Base-by-base conservation (phyloP, 2,329 filamentous ascomycete genomes). In the Fusarium tupiense region DNA sequence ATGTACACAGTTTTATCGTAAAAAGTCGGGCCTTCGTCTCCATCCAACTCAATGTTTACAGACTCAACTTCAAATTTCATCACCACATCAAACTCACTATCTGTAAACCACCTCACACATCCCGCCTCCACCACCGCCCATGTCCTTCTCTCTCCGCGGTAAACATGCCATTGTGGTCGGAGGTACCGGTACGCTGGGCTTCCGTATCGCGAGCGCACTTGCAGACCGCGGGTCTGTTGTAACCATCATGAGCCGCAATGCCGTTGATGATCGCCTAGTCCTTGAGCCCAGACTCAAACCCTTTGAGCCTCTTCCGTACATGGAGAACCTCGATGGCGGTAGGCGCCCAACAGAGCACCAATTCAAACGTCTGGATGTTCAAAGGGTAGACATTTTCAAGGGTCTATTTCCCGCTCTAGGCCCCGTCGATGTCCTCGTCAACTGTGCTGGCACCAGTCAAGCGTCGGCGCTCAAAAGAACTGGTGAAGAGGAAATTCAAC, bases 361-460 rank as follows among this genome's bases (percentile, higher is more conserved):
- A 12, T 84, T 83, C 57, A 77, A 83, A 64, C 77, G 71, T 8
- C 68, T 84, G n/a, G 81, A 84, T 62, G 80, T 80, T 37, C 69
- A 78, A 6, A 73, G 79, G 49, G 64, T 66, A 11, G 72, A 71
- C 6, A 78, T 69, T 8, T 82, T 84, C 52, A 80, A 81, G 61
- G 64, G 72, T 26, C 74, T 80, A 6, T 83, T 84, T 69, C 69
- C 67, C 54, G 38, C 66, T 43, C 78, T 84, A 41, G 83, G 83
- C 1, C 77, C 80, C 14, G 74, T 85, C 14, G 86, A 90, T 77
- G 85, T 96, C 37, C 88, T 97, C 3, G 88, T 97, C 72, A 97
- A 97, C 79, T 93, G 93, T 33, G 94, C 94, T 0, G 95, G 94
- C 16, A 85, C 95, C 29, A 87, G 91, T 1, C 91, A 94, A 74